These are phyloP conservation scores for Xanthoconium separans DNA, from an alignment of 1,284 basidiomycete species.

Conservation along the genomic window DNA sequence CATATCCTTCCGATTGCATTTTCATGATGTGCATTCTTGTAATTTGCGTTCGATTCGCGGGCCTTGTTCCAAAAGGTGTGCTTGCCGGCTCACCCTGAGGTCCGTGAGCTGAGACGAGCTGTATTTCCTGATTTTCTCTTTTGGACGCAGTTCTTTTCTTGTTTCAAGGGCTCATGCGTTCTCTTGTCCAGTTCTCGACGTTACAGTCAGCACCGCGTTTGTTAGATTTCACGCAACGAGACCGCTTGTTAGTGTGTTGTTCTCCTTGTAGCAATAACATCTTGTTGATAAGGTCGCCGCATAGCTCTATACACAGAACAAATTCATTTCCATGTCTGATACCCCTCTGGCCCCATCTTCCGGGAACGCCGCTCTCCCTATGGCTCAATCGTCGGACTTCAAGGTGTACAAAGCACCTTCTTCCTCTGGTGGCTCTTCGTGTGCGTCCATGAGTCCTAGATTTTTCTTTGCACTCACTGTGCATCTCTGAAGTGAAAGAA, in stretches of 20 bases:
- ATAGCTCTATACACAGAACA: conserved; percentile 16
- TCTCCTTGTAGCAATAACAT: conserved; percentile 12
- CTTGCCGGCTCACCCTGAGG: conserved; percentile 73
- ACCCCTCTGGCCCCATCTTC: conserved; percentile 10
- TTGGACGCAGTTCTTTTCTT: background rate
- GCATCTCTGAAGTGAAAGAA: conserved; percentile 32
- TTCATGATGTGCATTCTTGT: conserved; percentile 53
- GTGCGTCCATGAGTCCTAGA: conserved; percentile 25
- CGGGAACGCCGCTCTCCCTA: background rate
- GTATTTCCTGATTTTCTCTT: conserved; percentile 40
- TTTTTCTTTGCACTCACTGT: conserved; percentile 9
- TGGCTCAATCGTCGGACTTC: conserved; percentile 32
- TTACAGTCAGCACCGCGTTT: background rate
- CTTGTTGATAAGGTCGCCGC: conserved; percentile 16
- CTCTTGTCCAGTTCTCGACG: conserved; percentile 1
- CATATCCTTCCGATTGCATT: background rate
- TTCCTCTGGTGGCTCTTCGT: conserved; percentile 10
- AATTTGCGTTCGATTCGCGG: conserved; percentile 79
- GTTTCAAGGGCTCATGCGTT: conserved; percentile 13
- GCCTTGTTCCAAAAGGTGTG: conserved; percentile 65
- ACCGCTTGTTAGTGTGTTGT: conserved; percentile 13
- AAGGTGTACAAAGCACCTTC: conserved; percentile 49
- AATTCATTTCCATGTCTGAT: conserved; percentile 28
- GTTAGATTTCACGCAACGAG: conserved; percentile 8
- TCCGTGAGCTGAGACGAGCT: conserved; percentile 66